A percentile compares a stretch with the other conserved stretches of the same genome.
phyloP scores from a whole-genome alignment of 768 basidiomycete species.

The Mycena alexandri region DNA sequence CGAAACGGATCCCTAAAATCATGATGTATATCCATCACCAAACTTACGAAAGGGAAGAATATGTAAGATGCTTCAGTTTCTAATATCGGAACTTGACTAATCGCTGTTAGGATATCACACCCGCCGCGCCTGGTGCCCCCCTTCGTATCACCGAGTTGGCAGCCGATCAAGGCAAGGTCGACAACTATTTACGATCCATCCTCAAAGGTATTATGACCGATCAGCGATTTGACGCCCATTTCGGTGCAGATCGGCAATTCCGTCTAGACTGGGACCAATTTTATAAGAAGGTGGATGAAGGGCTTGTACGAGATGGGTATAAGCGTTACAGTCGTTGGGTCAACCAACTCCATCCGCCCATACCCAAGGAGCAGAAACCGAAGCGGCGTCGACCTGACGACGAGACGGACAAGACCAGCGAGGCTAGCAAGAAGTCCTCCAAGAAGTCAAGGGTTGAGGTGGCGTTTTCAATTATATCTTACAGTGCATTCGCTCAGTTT shows the following conservation, averaged over 20 bases:
- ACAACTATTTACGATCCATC: conserved; percentile 11
- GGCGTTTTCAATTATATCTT: conserved; percentile 10
- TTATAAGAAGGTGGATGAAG: conserved; percentile 14
- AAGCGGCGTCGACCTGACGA: conserved; percentile 9
- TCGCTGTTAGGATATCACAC: conserved; percentile 9
- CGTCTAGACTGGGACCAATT: conserved; percentile 11
- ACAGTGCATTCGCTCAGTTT: conserved; percentile 1
- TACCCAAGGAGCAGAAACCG: conserved; percentile 11
- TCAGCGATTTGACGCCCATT: conserved; percentile 10
- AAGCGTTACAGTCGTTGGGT: conserved; percentile 10
- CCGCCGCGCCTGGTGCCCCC: conserved; percentile 6
- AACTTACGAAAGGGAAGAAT: conserved; percentile 13
- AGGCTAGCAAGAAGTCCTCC: conserved; percentile 8
- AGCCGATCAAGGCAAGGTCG: conserved; percentile 7
- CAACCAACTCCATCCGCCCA: conserved; percentile 10
- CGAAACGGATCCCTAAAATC: conserved; percentile 9
- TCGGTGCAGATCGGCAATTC: conserved; percentile 9
- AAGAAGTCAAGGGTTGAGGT: conserved; percentile 12
- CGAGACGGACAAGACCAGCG: conserved; percentile 8
- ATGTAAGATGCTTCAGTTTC: conserved; percentile 10
- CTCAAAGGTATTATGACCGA: conserved; percentile 14
- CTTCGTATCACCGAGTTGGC: conserved; percentile 11
- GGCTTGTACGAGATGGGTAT: conserved; percentile 13
- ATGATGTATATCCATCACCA: conserved; percentile 16
- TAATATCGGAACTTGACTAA: conserved; percentile 4